A percentile compares a stretch with the other conserved stretches of the same genome.
Evolutionary conservation across 257 asterid species (phyloP).

Genomic region (Solanum verrucosum): DNA sequence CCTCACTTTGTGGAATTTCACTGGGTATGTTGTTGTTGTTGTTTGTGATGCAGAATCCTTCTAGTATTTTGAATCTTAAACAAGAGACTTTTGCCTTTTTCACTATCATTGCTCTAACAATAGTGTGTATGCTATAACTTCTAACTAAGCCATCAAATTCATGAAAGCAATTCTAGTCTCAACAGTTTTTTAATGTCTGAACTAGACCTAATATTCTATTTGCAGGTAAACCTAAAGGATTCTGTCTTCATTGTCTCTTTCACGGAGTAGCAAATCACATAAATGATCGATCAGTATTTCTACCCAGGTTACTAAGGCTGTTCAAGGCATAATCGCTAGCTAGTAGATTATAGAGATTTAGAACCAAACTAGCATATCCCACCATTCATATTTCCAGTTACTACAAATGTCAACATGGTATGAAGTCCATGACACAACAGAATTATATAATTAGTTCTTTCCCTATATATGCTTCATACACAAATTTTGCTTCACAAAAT

Average conservation of each 20-base stretch:
- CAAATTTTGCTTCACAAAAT: background rate
- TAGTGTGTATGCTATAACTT: background rate
- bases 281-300: background rate
- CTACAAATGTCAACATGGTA: background rate
- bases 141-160: background rate
- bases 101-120: background rate
- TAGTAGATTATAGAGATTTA: background rate
- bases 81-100: background rate
- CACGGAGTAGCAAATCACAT: background rate
- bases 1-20: background rate
- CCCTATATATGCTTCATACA: background rate
- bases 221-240: background rate
- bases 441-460: background rate
- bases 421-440: background rate
- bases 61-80: background rate
- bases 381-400: background rate
- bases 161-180: background rate
- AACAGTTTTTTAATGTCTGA: background rate
- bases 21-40: background rate
- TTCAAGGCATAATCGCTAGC: background rate
- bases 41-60: background rate
- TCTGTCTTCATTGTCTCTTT: background rate
- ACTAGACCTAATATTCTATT: background rate
- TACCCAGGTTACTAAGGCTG: background rate
- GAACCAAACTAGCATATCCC: background rate